Evolutionary conservation across 2,329 filamentous ascomycete genomes (phyloP).

Genomic region (Calonectria fujianensis): DNA sequence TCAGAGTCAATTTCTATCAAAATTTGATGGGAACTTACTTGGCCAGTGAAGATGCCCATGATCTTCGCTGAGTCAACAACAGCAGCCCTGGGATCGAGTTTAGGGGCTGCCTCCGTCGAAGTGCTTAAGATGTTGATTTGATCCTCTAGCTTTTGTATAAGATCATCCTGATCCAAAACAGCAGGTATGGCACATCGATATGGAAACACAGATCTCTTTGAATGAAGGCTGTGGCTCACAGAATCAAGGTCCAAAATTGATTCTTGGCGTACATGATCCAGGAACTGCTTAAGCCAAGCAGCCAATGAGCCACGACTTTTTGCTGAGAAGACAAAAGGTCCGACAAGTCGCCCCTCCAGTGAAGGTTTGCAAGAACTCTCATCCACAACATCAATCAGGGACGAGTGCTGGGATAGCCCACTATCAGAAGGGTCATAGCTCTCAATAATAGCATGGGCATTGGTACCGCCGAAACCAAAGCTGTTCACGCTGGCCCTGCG

Average conservation of each 20-base stretch:
- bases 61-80: background rate
- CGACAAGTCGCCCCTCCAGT: background rate
- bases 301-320: background rate
- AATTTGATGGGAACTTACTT: background rate
- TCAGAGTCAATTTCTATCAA: too few relatives aligned
- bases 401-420: too few relatives aligned
- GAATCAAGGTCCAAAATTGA: background rate
- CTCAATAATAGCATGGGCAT: constrained; percentile 65
- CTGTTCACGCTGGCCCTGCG: constrained; percentile 55
- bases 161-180: background rate
- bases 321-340: background rate
- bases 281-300: background rate
- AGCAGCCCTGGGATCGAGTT: background rate
- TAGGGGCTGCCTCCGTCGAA: background rate
- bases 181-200: background rate
- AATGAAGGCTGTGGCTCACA: background rate
- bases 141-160: background rate
- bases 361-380: background rate
- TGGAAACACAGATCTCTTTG: background rate
- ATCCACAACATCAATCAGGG: too few relatives aligned
- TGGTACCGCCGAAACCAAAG: constrained; percentile 66
- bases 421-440: background rate
- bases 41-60: background rate
- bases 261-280: background rate
- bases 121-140: background rate